Evolutionary conservation across 805 yeast species (phyloP), one percentile per base, ranked within the genome.

Genomic region (Naumovozyma castellii): DNA sequence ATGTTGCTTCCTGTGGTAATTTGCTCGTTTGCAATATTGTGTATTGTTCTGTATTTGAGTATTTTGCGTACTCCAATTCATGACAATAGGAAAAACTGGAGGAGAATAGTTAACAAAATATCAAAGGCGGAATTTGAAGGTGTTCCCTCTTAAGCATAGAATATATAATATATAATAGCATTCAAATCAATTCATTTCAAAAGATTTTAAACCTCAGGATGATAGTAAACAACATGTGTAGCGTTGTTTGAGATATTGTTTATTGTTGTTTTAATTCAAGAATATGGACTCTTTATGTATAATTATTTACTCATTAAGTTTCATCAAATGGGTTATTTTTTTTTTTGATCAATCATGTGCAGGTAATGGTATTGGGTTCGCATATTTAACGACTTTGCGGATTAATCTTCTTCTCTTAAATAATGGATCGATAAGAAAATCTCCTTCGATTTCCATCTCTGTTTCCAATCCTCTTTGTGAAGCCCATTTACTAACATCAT

Each of bases 71-170:
- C 77, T 6, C 94, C 96, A 1, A 72, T 87, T 16, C 84, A 78
- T 48, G 74, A 73, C 40, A 82, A 80, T 53, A 69, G 84, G 47
- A 78, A 72, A 43, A 69, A 77, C 43, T 78, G 90, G 80, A 75
- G 72, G 49, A 71, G 68, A 38, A 54, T 79, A 5, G 59, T 73
- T 28, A 74, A 74, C 37, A 75, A 75, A 46, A 70, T 70, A 42
- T 66, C 78, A 25, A 74, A 75, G 45, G 63, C 75, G 36, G 92
- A 83, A 43, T 78, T 74, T 48, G 95, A 88, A 58, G 96, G 96
- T 3, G 90, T 85, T 6, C 95, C 97, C 10, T 75, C 86, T 2
- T 86, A 54, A 53, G 40, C 8, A n/a, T n/a, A 13, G 22, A 18
- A 18, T 18, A 19, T 27, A 18, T 32, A 25, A 22, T 18, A 34